Evolutionary conservation across 331 rosid species (phyloP).

Genomic region (Pyrus hybrid): DNA sequence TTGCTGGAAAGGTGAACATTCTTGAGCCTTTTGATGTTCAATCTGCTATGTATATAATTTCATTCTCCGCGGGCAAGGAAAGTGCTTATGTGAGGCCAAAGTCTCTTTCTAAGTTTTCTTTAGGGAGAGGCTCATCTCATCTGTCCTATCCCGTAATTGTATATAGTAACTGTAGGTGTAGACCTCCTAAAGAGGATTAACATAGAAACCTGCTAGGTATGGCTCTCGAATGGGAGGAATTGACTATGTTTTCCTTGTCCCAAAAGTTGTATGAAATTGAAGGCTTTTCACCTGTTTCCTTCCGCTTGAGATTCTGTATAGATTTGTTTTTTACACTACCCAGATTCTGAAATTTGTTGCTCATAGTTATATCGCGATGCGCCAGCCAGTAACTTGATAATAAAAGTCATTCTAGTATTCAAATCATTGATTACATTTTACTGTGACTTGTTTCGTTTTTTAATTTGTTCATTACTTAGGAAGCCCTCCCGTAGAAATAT

Average conservation of each 20-base stretch:
- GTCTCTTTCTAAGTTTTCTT: background rate
- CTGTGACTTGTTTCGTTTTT: background rate
- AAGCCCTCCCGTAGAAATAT: background rate
- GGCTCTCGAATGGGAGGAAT: background rate
- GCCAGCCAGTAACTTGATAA: background rate
- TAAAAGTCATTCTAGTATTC: background rate
- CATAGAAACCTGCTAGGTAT: background rate
- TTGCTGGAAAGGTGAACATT: constrained; percentile 88
- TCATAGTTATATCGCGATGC: background rate
- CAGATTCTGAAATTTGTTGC: background rate
- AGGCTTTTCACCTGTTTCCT: no score
- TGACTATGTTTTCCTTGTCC: background rate
- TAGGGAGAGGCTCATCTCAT: background rate
- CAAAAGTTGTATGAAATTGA: background rate
- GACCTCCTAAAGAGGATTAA: background rate
- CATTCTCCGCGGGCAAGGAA: background rate
- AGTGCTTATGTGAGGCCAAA: background rate
- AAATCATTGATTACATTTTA: background rate
- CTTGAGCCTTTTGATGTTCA: background rate
- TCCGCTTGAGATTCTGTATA: no score
- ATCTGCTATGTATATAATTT: background rate
- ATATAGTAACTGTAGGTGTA: background rate
- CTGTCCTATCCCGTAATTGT: background rate
- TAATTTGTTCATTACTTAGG: background rate
- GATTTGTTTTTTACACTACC: no score